Evolutionary conservation across 257 asterid genomes (phyloP).

Genomic region (Nicotiana tabacum): DNA sequence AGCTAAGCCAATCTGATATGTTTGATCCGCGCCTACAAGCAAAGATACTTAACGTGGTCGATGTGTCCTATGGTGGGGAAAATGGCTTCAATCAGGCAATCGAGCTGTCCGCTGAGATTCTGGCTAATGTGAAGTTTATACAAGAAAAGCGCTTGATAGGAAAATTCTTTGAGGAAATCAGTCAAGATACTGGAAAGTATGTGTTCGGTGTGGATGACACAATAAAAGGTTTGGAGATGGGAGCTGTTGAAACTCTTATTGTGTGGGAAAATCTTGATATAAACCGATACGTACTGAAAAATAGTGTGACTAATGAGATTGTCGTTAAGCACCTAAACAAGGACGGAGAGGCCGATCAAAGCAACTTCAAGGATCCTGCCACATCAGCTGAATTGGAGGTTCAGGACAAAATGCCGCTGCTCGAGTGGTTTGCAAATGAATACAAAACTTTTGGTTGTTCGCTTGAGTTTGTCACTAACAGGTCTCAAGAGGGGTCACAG

Average conservation of each 20-base stretch:
- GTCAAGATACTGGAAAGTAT: slow-evolving; percentile 44
- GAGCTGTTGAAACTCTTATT: slow-evolving; percentile 41
- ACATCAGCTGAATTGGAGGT: slow-evolving; percentile 36
- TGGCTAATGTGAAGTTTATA: slow-evolving; percentile 42
- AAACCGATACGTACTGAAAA: slow-evolving; percentile 26
- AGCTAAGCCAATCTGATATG: slow-evolving; percentile 45
- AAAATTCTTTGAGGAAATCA: slow-evolving; percentile 44
- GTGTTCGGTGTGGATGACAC: slow-evolving; percentile 48
- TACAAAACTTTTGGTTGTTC: slow-evolving; percentile 36
- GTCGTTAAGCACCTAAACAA: slow-evolving; percentile 36
- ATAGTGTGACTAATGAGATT: slow-evolving; percentile 22
- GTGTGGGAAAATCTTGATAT: slow-evolving; percentile 51
- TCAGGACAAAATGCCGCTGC: slow-evolving; percentile 39
- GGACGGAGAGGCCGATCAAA: slow-evolving; percentile 32
- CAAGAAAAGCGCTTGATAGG: slow-evolving; percentile 45
- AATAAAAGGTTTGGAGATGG: slow-evolving; percentile 40
- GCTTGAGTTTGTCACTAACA: slow-evolving; percentile 43
- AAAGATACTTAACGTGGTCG: slow-evolving; percentile 43
- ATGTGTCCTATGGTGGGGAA: slow-evolving; percentile 48
- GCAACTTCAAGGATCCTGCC: slow-evolving; percentile 32
- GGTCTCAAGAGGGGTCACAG: slow-evolving; percentile 46
- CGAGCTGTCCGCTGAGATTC: slow-evolving; percentile 39
- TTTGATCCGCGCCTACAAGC: slow-evolving; percentile 43
- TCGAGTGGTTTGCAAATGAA: slow-evolving; percentile 48
- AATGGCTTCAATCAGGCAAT: slow-evolving; percentile 46